Evolutionary conservation across 2,329 filamentous ascomycete genomes (phyloP).

Genomic region (Stachybotrys echinatus): DNA sequence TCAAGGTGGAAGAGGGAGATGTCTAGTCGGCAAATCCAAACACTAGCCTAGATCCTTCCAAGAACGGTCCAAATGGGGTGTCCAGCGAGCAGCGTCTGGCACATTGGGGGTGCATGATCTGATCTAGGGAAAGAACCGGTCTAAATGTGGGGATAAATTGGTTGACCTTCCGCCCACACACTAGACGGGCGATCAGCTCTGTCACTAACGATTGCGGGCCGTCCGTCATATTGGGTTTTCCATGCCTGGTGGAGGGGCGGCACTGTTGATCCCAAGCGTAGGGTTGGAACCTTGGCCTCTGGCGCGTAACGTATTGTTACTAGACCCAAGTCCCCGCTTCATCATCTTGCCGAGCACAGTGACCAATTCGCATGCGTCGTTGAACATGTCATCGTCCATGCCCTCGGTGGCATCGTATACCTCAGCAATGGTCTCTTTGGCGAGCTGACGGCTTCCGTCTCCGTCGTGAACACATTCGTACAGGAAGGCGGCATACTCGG

Average conservation of each 20-base stretch:
- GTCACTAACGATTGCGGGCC: background rate
- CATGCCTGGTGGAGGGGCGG: slow-evolving; percentile 30
- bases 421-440: slow-evolving; percentile 78
- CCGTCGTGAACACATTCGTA: slow-evolving; percentile 88
- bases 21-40: no score
- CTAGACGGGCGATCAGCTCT: background rate
- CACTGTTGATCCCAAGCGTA: slow-evolving; percentile 11
- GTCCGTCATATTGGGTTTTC: slow-evolving; percentile 34
- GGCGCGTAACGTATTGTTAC: no score
- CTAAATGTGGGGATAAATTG: background rate
- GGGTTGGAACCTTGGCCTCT: slow-evolving; percentile 26
- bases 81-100: background rate
- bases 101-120: background rate
- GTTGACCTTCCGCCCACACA: background rate
- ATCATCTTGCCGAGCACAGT: slow-evolving; percentile 84
- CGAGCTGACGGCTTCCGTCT: slow-evolving; percentile 69
- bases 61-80: background rate
- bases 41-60: background rate
- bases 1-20: no score
- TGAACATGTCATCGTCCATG: slow-evolving; percentile 93
- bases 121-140: background rate
- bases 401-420: slow-evolving; percentile 88
- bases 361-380: slow-evolving; percentile 84
- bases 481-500: slow-evolving; percentile 88
- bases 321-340: slow-evolving; percentile 59